Evolutionary conservation across 768 basidiomycete genomes (phyloP), one percentile per base, ranked within the genome.

Genomic region (Termitomyces sp.): DNA sequence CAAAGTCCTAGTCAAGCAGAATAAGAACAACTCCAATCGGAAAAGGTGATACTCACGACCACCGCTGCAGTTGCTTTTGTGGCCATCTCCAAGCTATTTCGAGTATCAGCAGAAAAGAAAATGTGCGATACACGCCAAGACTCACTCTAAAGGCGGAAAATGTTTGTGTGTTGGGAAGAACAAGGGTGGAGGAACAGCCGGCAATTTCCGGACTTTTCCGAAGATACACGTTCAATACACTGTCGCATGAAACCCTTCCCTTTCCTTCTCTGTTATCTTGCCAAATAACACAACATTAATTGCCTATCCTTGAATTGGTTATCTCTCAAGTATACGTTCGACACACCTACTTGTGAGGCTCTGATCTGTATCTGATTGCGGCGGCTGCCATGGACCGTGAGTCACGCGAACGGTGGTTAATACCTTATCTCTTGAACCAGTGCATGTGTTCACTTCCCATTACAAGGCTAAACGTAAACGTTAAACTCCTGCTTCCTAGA

Each of bases 41-140:
- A 23, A 43, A 60, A 32, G 6, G 47, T 40, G 35, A 48, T 23
- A 75, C 83, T 74, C 66, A 84, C 83, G 62, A 89, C 84, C 72
- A 84, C 86, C 63, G 79, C 85, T 60, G 80, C 78, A 63, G 85
- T 83, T 80, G 81, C 82, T 83, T 86, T 89, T 71, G 86, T 80
- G 63, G 88, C 86, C 87, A 88, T 88, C 50, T 66, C 62, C 61
- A 54, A 60, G 33, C 58, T 72, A 71, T 32, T 13, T 1, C n/a
- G 8, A 30, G 32, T 52, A 55, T 68, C 56, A 67, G 55, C 61
- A 44, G 9, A 32, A 48, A 26, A 33, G 52, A 20, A 20, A 43
- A 55, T 48, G 46, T 51, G 47, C 47, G 43, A 60, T 63, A 64
- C 48, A 62, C 51, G 63, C 55, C 58, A 56, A 57, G 62, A 41